These are phyloP conservation scores for Bacidia gigantensis DNA, from an alignment of 495 filamentous ascomycete genomes.

Conservation along the genomic window DNA sequence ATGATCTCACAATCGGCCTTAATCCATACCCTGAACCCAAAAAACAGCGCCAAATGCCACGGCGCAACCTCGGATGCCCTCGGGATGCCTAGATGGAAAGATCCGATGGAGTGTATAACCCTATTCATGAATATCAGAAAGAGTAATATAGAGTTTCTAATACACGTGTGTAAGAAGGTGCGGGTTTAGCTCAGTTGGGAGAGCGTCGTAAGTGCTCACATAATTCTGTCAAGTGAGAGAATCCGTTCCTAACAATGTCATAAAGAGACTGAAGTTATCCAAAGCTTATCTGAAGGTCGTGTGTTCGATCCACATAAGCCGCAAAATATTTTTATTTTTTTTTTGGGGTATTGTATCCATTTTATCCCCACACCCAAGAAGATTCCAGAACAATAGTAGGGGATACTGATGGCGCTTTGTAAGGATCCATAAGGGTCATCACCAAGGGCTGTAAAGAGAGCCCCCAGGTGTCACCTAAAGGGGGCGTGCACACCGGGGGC, in stretches of 20 bases:
- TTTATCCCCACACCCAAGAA: slow-evolving; percentile 4
- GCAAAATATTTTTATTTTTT: not conserved
- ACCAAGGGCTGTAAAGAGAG: too few relatives aligned
- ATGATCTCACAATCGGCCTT: slow-evolving; percentile 4
- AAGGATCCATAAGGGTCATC: too few relatives aligned
- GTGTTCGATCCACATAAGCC: slow-evolving; percentile 4
- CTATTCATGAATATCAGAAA: slow-evolving; percentile 1
- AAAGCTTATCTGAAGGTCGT: slow-evolving; percentile 5
- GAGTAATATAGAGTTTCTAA: not conserved
- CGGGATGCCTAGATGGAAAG: slow-evolving; percentile 3
- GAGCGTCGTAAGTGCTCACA: slow-evolving; percentile 3
- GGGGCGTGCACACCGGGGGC: too few relatives aligned
- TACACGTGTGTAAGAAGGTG: not conserved
- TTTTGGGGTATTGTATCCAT: not conserved
- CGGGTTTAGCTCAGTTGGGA: slow-evolving; percentile 5
- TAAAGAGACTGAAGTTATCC: slow-evolving; percentile 5
- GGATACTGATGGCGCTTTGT: not conserved
- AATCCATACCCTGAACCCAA: slow-evolving; percentile 3
- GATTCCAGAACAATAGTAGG: slow-evolving; percentile 3
- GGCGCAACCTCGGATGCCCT: slow-evolving; percentile 1
- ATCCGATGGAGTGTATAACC: slow-evolving; percentile 1
- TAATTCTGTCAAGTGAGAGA: not conserved
- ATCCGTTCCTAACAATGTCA: slow-evolving; percentile 3
- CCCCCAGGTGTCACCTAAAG: too few relatives aligned
- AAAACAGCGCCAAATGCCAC: slow-evolving; percentile 5